Percentiles rank a stretch among this genome's conserved stretches.
Conservation (phyloP, 164 flowering plant genomes). For the Annona cherimola region DNA sequence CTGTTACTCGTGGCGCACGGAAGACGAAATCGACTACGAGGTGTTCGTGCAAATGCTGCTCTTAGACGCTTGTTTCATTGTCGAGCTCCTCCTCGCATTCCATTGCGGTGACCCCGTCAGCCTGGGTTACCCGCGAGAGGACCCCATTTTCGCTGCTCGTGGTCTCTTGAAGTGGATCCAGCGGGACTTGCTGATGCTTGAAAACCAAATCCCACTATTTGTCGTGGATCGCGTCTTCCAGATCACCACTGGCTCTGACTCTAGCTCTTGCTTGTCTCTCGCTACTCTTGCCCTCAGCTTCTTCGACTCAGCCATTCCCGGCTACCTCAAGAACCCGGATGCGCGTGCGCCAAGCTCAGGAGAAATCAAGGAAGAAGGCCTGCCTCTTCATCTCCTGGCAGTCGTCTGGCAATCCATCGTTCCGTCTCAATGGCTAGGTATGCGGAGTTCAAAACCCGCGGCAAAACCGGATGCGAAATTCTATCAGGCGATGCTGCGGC, state of each 20-base stretch:
- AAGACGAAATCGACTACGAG: slow-evolving; percentile 34
- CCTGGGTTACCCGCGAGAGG: slow-evolving; percentile 45
- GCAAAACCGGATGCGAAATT: not conserved
- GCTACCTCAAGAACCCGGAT: not conserved
- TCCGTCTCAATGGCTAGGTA: not conserved
- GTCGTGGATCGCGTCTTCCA: slow-evolving; percentile 39
- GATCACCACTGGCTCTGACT: slow-evolving; percentile 4
- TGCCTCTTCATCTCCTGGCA: not conserved
- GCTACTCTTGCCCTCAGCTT: not conserved
- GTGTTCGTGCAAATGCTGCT: slow-evolving; percentile 70
- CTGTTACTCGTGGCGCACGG: not conserved
- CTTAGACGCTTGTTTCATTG: slow-evolving; percentile 55
- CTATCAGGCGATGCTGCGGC: not conserved
- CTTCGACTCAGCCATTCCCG: not conserved
- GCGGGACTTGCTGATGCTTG: slow-evolving; percentile 68
- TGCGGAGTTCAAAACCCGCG: not conserved
- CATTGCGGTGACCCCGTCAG: slow-evolving; percentile 31
- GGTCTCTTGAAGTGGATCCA: slow-evolving; percentile 58
- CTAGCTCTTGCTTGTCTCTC: not conserved
- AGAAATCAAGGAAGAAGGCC: not conserved
- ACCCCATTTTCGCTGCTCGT: slow-evolving; percentile 56
- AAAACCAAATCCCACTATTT: slow-evolving; percentile 64
- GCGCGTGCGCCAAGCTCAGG: not conserved
- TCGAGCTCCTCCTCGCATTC: slow-evolving; percentile 45
- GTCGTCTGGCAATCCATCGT: not conserved